Percentiles rank a stretch among this genome's conserved stretches.
These are phyloP conservation scores for Zygoascus sp. DNA, from an alignment of 1,139 yeast species.

Conservation along the genomic window DNA sequence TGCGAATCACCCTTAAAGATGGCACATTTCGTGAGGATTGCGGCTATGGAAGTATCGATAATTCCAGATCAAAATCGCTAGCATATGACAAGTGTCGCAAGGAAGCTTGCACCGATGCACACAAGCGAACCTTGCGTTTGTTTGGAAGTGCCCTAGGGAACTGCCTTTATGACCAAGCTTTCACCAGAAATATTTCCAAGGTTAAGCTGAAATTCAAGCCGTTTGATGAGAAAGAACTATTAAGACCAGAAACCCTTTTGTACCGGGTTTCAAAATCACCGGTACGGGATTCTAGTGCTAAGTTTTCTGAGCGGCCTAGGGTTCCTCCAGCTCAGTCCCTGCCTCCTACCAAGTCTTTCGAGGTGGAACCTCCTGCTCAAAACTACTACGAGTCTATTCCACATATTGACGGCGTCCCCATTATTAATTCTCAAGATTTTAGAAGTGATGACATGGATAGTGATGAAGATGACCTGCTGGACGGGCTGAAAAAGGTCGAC, in stretches of 20 bases:
- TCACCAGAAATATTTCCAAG: constrained; percentile 48
- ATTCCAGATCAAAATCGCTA: constrained; percentile 55
- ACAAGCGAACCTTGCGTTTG: constrained; percentile 68
- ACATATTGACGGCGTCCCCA: constrained; percentile 7
- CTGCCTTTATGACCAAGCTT: constrained; percentile 63
- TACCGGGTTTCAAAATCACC: neutral
- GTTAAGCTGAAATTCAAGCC: constrained; percentile 30
- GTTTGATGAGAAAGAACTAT: constrained; percentile 20
- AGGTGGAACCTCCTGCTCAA: constrained; percentile 5
- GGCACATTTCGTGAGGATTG: constrained; percentile 76
- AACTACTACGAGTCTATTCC: constrained; percentile 9
- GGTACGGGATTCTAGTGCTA: neutral
- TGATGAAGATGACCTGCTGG: constrained; percentile 19
- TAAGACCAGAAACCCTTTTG: constrained; percentile 6
- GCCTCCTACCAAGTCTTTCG: constrained; percentile 2
- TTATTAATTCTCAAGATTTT: constrained; percentile 12
- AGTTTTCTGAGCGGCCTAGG: constrained; percentile 8
- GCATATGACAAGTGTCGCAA: constrained; percentile 75
- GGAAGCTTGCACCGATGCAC: constrained; percentile 75
- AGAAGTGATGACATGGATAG: constrained; percentile 20
- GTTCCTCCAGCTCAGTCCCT: constrained; percentile 3
- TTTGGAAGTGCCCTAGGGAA: constrained; percentile 77
- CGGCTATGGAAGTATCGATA: constrained; percentile 70
- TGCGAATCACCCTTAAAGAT: constrained; percentile 64
- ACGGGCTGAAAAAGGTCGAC: constrained; percentile 17